A percentile compares a stretch with the other conserved stretches of the same genome.
Conservation (phyloP, 805 yeast species). For the Suhomyces sp. region DNA sequence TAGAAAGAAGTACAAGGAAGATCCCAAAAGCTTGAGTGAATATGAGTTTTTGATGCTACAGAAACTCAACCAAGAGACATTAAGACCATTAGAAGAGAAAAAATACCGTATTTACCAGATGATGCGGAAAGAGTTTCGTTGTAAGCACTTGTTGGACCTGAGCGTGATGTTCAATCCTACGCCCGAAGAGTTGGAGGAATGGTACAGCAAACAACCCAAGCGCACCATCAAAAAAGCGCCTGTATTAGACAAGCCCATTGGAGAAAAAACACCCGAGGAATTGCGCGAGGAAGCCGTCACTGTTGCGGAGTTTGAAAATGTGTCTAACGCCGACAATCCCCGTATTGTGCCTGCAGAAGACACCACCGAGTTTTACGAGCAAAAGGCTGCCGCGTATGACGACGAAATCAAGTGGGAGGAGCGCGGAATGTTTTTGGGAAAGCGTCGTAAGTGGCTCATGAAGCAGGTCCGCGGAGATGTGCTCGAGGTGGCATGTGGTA, state of each 20-base stretch:
- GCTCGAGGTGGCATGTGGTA: constrained; percentile 91
- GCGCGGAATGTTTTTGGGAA: constrained; percentile 54
- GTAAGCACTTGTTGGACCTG: constrained; percentile 33
- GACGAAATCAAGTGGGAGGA: constrained; percentile 75
- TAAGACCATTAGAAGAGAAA: constrained; percentile 62
- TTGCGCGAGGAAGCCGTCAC: constrained; percentile 2
- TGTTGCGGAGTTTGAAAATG: constrained; percentile 10
- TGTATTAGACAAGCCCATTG: constrained; percentile 13
- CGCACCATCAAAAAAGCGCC: constrained; percentile 22
- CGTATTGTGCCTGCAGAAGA: constrained; percentile 68
- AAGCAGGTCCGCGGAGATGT: constrained; percentile 81
- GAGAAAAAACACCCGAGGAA: constrained; percentile 31
- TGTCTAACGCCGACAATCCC: constrained; percentile 37
- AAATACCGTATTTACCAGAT: constrained; percentile 59
- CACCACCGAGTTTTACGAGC: constrained; percentile 76
- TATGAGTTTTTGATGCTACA: constrained; percentile 63
- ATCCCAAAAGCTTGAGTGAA: constrained; percentile 48
- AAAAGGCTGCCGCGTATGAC: constrained; percentile 78
- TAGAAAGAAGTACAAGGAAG: constrained; percentile 32
- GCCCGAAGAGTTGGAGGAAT: constrained; percentile 39
- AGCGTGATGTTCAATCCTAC: constrained; percentile 39
- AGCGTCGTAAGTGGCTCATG: constrained; percentile 77
- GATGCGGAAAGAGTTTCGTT: constrained; percentile 46
- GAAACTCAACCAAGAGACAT: constrained; percentile 52
- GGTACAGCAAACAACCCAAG: constrained; percentile 38